These are phyloP conservation scores for Herpotrichia juniperi DNA, from an alignment of 2,329 filamentous ascomycete genomes.

Conservation along the genomic window DNA sequence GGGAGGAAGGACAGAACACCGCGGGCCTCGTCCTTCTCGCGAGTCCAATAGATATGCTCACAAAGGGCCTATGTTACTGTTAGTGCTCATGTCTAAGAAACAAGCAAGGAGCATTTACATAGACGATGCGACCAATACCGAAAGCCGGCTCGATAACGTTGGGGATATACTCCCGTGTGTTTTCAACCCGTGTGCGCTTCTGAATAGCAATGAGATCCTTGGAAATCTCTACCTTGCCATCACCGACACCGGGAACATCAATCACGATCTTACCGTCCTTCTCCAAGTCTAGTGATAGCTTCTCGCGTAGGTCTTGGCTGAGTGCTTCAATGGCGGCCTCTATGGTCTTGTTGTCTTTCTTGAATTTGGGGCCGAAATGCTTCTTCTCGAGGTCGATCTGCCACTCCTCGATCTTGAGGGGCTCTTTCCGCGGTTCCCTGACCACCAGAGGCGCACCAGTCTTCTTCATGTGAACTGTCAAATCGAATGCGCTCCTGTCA, in stretches of 20 bases:
- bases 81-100: neutral
- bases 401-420: conserved; percentile 84
- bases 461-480: conserved; percentile 90
- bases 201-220: conserved; percentile 84
- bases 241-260: conserved; percentile 70
- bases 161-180: conserved; percentile 88
- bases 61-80: conserved; percentile 73
- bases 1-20: conserved; percentile 78
- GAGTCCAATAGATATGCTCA: conserved; percentile 95
- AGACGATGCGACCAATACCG: conserved; percentile 93
- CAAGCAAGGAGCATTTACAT: conserved; percentile 52
- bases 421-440: conserved; percentile 78
- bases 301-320: conserved; percentile 80
- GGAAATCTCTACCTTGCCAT: conserved; percentile 78
- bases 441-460: conserved; percentile 87
- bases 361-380: conserved; percentile 93
- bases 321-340: conserved; percentile 78
- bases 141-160: conserved; percentile 98
- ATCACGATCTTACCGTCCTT: conserved; percentile 77
- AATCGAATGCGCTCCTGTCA: conserved; percentile 91
- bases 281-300: conserved; percentile 75
- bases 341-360: conserved; percentile 84
- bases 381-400: conserved; percentile 89
- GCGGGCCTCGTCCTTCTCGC: conserved; percentile 81
- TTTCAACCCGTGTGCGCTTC: conserved; percentile 80